Evolutionary conservation across 2,329 filamentous ascomycete species (phyloP), one percentile per base, ranked within the genome.

Genomic region (Trichophyton verrucosum): DNA sequence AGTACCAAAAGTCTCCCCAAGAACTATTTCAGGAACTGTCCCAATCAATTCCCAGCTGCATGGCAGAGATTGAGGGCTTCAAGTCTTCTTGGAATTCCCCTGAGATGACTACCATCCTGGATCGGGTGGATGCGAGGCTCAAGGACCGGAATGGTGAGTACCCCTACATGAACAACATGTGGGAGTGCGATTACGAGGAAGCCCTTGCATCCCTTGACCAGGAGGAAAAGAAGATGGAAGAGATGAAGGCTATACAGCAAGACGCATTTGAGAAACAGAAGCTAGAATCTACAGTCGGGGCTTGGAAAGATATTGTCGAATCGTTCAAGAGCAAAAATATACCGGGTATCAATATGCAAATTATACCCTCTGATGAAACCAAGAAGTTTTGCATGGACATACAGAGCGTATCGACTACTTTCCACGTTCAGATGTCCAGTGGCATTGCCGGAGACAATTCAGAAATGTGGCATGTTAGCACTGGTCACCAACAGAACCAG

Each of bases 121-220:
- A 71, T 1, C 68, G 67, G 36, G 67, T 76, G 6, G 70, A 73
- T 24, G 68, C 69, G 22, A 70, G 71, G 38, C 67, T 76, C 59
- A 68, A 66, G 42, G 72, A 76, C 57, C 71, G 71, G 2, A 69
- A 68, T 17, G 75, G 76, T 4, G 68, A 68, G 4, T 65, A 73
- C 47, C 64, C 74, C 33, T 73, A 74, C 62, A 68, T 72, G 3
- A 70, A 66, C 0, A 71, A 72, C 6, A 68, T 73, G 42, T 78
- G 76, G 76, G 70, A 73, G 38, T 64, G 67, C 17, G 74, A 78
- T 62, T 78, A 78, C 49, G 69, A 67, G 38, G 63, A 63, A 3
- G 63, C 77, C 13, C 64, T 74, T 2, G 67, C 69, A 57, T 66
- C 70, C 8, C 63, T 75, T 27, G 63, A 67, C 27, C 64, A 67